Base-by-base conservation (phyloP, 208 protist genomes). In the Vickermania ingenoplastis region DNA sequence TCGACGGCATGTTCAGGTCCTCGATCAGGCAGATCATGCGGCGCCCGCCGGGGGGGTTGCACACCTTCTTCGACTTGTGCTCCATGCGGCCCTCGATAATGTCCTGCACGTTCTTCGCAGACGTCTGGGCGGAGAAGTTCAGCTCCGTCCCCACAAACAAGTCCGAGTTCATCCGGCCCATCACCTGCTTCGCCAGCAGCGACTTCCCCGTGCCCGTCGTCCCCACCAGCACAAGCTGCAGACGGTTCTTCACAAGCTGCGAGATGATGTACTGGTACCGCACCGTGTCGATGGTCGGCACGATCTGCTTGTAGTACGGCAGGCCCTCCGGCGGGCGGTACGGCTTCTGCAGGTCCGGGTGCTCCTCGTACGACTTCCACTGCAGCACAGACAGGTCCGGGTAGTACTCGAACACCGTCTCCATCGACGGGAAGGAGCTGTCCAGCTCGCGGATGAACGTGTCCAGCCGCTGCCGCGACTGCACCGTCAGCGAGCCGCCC, bases 1-100 rank as follows among this genome's bases (percentile, higher is more conserved):
- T 97, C 13, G 86, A 77, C 1, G 98, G 98, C 96, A 99, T 98
- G 70, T 99, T 99, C 14, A 99, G 78, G 63, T 99, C 98, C 81
- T 99, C 97, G 52, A 99, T 80, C 64, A 99, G 97, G 59, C 94
- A 91, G 53, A 99, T 78, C 79, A 99, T 89, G 45, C 87, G 77
- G 52, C 97, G 96, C 27, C 96, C 96, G 41, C 83, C 91, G 3
- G 91, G 81, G 1, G 97, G 97, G 36, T 77, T 84, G 70, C 88
- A 99, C n/a, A 87, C 94, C 70, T 97, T 96, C 73, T 98, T 97
- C 27, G 92, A 96, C 53, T 94, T 93, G 79, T 98, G 97, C 81
- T 98, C 94, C 79, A 99, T 92, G 41, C 84, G 67, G 22, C 83
- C 83, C 73, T 99, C 97, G 58, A 99, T 97, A 48, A 97, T 96